Base-by-base conservation (phyloP, 1,139 yeast species). In the Debaryomycetaceae sp. region DNA sequence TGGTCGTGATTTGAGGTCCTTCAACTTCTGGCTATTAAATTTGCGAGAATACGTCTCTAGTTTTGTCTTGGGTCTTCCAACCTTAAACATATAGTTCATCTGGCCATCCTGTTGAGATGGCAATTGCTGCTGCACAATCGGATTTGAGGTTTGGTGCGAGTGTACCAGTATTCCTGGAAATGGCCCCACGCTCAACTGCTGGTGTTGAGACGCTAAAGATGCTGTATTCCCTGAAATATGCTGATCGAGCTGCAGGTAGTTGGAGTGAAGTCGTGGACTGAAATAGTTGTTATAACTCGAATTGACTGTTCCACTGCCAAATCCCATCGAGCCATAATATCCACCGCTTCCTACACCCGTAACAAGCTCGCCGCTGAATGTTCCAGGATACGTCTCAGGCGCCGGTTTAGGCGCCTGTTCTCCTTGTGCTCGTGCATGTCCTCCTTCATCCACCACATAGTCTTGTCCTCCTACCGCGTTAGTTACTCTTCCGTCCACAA, bases 1-100 rank as follows among this genome's bases (percentile, higher is more conserved):
- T 4, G 79, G 78, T 37, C 76, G 59, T 22, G 59, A 59, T 18
- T 55, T 44, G 26, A 46, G 39, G 44, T 33, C 39, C 30, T 37
- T 42, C n/a, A 37, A 30, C 36, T 41, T 41, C 36, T 43, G 39
- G 7, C 41, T 30, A 31, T 35, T 37, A 17, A 39, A 37, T 31
- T 41, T 37, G 17, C 35, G 32, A n/a, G 41, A 39, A 29, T 35
- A 39, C n/a, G 34, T 35, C 6, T 39, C 41, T 6, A 39, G 17
- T 33, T 39, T 40, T 6, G 35, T 19, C 36, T 42, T 44, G 1
- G 58, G 56, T 34, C 50, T 49, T 26, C 41, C 41, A 2, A 40
- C 41, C 28, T 42, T 43, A 31, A 45, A 43, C 33, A 38, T 36
- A 17, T 30, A 35, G 15, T 33, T 32, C 11, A 31, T 24, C 14